A percentile compares a stretch with the other conserved stretches of the same genome.
phyloP scores from a whole-genome alignment of 2,329 filamentous ascomycete genomes.

The Albophoma yamanashiensis region DNA sequence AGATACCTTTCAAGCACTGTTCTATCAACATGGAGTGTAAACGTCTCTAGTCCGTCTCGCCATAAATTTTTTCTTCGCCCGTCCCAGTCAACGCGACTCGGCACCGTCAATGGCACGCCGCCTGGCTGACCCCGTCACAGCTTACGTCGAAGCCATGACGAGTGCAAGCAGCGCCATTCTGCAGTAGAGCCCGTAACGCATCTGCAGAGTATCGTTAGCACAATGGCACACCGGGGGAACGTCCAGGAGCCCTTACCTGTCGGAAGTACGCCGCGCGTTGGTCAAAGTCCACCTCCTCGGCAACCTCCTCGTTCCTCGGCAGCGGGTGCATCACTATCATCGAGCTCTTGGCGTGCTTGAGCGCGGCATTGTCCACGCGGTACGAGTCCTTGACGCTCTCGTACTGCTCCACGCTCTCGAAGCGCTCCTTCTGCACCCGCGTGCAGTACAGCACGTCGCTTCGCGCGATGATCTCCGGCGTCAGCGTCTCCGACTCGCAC shows the following conservation, averaged over 20 bases:
- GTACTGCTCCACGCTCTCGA: conserved; percentile 70
- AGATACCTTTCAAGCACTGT: background rate
- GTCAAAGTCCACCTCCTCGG: conserved; percentile 95
- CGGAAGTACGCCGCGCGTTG: conserved; percentile 95
- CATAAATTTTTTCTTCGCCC: background rate
- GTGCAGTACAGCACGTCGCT: conserved; percentile 97
- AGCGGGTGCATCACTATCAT: conserved; percentile 96
- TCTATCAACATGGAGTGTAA: background rate
- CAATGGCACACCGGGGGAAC: background rate
- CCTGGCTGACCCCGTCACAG: background rate
- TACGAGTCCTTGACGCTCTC: conserved; percentile 83
- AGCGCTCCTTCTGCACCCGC: conserved; percentile 91
- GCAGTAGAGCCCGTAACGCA: conserved; percentile 95
- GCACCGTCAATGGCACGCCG: background rate
- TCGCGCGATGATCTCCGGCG: conserved; percentile 72
- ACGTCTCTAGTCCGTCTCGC: background rate
- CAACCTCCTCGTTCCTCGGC: conserved; percentile 86
- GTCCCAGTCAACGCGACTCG: background rate
- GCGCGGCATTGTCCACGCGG: conserved; percentile 78
- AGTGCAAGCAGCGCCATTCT: conserved; percentile 94
- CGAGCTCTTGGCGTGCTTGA: conserved; percentile 83
- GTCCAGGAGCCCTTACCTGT: conserved; percentile 62
- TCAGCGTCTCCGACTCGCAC: conserved; percentile 66
- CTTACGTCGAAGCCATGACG: conserved; percentile 51
- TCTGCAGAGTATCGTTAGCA: conserved; percentile 49